Conservation (phyloP, 306 rosid species). For the Biancaea sappan region DNA sequence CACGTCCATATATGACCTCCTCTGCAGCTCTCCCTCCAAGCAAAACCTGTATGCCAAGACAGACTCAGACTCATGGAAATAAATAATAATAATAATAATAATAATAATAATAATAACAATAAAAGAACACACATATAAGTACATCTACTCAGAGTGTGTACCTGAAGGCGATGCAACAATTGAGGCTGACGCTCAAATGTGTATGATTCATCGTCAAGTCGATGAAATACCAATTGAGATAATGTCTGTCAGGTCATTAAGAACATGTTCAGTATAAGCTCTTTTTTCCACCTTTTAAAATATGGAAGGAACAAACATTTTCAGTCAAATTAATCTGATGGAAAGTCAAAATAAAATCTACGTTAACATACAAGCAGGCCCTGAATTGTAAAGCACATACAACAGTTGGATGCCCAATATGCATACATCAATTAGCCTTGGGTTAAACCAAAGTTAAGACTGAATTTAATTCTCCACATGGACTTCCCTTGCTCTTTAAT, state of each 20-base stretch:
- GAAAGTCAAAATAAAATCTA: not conserved
- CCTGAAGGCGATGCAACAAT: conserved; percentile 95
- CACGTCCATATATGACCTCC: conserved; percentile 93
- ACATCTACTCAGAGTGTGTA: conserved; percentile 42
- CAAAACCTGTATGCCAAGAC: conserved; percentile 59
- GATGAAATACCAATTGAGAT: conserved; percentile 86
- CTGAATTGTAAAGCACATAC: conserved; percentile 5
- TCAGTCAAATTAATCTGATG: not conserved
- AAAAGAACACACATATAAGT: conserved; percentile 11
- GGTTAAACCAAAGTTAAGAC: not conserved
- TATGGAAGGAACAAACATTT: not conserved
- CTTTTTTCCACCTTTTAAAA: not conserved
- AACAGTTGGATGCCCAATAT: not conserved
- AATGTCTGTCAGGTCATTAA: conserved; percentile 59
- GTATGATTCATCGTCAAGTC: conserved; percentile 93
- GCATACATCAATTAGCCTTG: not conserved
- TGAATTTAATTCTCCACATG: not conserved
- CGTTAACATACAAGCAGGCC: conserved; percentile 5
- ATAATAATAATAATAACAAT: conserved; percentile 18
- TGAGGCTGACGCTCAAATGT: conserved; percentile 91
- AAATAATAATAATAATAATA: conserved; percentile 16
- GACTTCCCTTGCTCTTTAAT: conserved; percentile 13
- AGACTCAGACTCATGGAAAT: conserved; percentile 17
- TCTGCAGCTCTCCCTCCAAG: conserved; percentile 99
- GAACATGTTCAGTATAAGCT: conserved; percentile 15